Base-by-base conservation (phyloP, 2,329 filamentous ascomycete genomes). In the Neopestalotiopsis sp. region DNA sequence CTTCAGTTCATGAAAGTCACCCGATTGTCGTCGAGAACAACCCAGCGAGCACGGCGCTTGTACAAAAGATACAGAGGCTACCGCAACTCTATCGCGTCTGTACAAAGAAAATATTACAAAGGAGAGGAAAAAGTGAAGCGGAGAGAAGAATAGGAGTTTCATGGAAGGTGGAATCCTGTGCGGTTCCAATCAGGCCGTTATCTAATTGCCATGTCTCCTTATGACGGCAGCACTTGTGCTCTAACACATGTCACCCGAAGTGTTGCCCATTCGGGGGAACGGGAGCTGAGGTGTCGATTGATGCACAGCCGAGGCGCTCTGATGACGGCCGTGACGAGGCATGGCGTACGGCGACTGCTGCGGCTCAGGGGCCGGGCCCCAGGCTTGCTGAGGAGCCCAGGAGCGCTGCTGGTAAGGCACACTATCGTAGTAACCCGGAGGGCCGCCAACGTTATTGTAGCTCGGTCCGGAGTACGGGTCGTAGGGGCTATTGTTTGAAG, bases 321-420 rank as follows among this genome's bases (percentile, higher is more conserved):
- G 77, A 53, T 79, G 77, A 24, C 78, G 78, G 4, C 65, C 67
- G 67, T 80, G 77, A 56, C 74, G 72, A 2, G 69, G 58, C 57
- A 56, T 49, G 34, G 42, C 34, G 34, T 66, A 70, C 56, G 61
- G 67, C 49, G 20, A 70, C 20, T 56, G 49, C 20, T 45, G 32
- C 13, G 30, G 10, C 34, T 40, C 57, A 12, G 57, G 40, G 17
- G 61, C 62, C 12, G 69, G 12, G 13, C 28, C 10, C 69, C 69
- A 70, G 20, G 66, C 40, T 20, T 67, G 69, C 20, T 68, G 67
- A 53, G 71, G 70, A 7, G 63, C 64, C 40, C 73, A 73, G 32
- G 73, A 69, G 5, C 72, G 72, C 34, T 38, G 30, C 67, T 70
- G 14, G 70, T 66, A 14, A 59, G 34, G 34, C 14, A 57, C 24